Percentiles rank a stretch among this genome's conserved stretches.
Conservation (phyloP, 1,284 basidiomycete genomes). For the Trametes hirsuta region DNA sequence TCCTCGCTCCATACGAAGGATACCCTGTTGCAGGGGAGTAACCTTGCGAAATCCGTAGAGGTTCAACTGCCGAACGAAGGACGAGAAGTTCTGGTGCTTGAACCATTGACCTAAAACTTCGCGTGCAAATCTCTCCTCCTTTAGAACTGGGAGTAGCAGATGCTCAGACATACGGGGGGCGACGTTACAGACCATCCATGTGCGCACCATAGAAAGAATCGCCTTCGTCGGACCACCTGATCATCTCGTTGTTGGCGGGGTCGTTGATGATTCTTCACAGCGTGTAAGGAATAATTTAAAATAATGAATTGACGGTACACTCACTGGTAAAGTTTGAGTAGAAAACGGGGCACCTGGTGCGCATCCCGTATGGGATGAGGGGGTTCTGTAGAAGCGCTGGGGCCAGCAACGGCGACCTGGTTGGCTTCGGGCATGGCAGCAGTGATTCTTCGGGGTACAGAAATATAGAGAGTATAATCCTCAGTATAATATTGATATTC, state of each 20-base stretch:
- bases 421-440: slow-evolving; percentile 37
- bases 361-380: slow-evolving; percentile 51
- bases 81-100: slow-evolving; percentile 94
- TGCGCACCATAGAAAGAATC: slow-evolving; percentile 59
- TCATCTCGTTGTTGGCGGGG: slow-evolving; percentile 77
- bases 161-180: neutral
- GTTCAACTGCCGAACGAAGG: slow-evolving; percentile 95
- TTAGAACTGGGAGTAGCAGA: slow-evolving; percentile 64
- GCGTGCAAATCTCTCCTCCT: slow-evolving; percentile 92
- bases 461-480: neutral
- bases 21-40: slow-evolving; percentile 94
- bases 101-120: slow-evolving; percentile 94
- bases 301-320: neutral
- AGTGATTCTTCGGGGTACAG: neutral
- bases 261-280: slow-evolving; percentile 86
- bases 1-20: slow-evolving; percentile 79
- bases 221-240: slow-evolving; percentile 90
- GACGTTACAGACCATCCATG: neutral
- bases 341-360: slow-evolving; percentile 78
- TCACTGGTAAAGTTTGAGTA: slow-evolving; percentile 91
- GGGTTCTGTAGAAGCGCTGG: slow-evolving; percentile 42
- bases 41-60: slow-evolving; percentile 98
- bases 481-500: neutral
- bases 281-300: neutral
- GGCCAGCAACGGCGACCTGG: slow-evolving; percentile 56